Base-by-base conservation (phyloP, 2,329 filamentous ascomycete genomes). In the Phoma sp. region DNA sequence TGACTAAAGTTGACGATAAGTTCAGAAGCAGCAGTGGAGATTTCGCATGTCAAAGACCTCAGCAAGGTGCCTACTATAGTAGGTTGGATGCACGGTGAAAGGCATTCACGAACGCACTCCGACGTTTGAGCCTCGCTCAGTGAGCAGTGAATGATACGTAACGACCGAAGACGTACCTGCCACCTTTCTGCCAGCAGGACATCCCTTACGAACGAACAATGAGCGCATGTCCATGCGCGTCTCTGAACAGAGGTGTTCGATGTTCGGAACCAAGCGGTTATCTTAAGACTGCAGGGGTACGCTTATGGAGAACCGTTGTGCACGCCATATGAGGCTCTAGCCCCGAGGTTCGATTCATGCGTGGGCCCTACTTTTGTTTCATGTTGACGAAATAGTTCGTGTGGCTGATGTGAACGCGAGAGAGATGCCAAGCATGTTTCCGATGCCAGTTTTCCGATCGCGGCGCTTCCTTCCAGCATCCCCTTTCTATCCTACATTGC, bases 301-400 rank as follows among this genome's bases (percentile, higher is more conserved):
- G 23, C 23, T 2, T 21, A 23, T 32, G 26, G 17, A 25, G 26
- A 10, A 14, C 21, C 23, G 15, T 42, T 17, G 9, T 26, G 25
- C 21, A 30, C 33, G 29, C 32, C 26, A 5, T 15, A 26, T 47
- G 32, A 28, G 38, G 50, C 15, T 15, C 12, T 18, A 26, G 6
- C 14, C 33, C 43, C 32, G 43, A 10, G 43, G 47, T 47, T 53
- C 26, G 36, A 43, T 47, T 47, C 43, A 53, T 43, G 52, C 52
- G 26, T 33, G 50, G 38, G 11, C 26, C 38, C 37, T 47, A 30
- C 25, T 37, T 28, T 37, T 47, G 49, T 53, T 53, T 53, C 49
- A 47, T 30, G 7, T 15, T 2, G 10, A 34, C 49, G 11, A 15
- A 40, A 40, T 23, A 15, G 36, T 21, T 33, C 4, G 14, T 33